A percentile compares a stretch with the other conserved stretches of the same genome.
Conservation (phyloP, 768 basidiomycete genomes). For the Cantharellus anzutake region DNA sequence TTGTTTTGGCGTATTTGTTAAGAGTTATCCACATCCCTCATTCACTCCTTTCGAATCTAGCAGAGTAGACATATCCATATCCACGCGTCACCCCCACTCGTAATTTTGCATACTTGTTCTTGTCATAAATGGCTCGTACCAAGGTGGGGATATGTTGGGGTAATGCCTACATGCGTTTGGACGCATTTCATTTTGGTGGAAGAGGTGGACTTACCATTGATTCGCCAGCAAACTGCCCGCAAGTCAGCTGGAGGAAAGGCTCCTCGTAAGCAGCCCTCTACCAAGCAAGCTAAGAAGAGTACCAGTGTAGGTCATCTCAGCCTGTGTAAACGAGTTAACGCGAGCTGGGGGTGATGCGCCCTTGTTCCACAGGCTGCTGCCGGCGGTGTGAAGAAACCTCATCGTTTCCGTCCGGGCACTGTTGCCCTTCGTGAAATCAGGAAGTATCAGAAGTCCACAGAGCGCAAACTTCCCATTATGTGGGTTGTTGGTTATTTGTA, state of each 20-base stretch:
- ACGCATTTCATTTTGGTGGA: too few species aligned
- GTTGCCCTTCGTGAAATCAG: constrained; percentile 98
- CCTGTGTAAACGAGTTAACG: not conserved
- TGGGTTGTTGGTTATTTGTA: constrained; percentile 81
- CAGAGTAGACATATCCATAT: too few species aligned
- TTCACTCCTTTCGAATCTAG: too few species aligned
- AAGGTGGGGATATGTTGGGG: too few species aligned
- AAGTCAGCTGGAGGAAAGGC: constrained; percentile 92
- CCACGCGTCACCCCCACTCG: too few species aligned
- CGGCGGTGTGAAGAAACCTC: constrained; percentile 99
- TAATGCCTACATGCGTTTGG: too few species aligned
- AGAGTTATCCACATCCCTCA: too few species aligned
- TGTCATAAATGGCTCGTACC: too few species aligned
- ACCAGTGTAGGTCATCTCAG: constrained; percentile 25
- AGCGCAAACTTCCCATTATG: constrained; percentile 99
- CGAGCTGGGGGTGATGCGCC: constrained; percentile 8
- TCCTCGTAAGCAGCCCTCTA: constrained; percentile 85
- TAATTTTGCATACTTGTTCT: too few species aligned
- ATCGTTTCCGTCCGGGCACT: constrained; percentile 72
- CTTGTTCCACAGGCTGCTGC: constrained; percentile 30
- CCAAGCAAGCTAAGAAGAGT: constrained; percentile 67
- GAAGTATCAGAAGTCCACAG: constrained; percentile 96
- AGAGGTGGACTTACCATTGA: too few species aligned
- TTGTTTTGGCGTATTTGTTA: too few species aligned
- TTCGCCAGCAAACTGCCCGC: constrained; percentile 80